A percentile compares a stretch with the other conserved stretches of the same genome.
Evolutionary conservation across 1,139 yeast genomes (phyloP).

Genomic region (Suhomyces yuchorum): DNA sequence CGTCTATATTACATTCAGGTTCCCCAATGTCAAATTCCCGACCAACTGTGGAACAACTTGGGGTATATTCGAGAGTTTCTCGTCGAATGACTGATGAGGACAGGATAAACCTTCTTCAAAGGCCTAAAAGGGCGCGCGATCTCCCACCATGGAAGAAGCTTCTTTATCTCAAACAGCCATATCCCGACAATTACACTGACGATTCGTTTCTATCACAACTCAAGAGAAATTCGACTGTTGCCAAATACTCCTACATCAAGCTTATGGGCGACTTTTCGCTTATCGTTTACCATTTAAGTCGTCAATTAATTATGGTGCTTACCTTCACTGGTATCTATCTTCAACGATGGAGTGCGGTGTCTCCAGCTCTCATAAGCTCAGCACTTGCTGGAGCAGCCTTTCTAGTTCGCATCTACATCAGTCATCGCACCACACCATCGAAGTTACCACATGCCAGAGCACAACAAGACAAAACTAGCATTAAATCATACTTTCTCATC

Average conservation of each 20-base stretch:
- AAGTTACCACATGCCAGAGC: slow-evolving; percentile 12
- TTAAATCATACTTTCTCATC: slow-evolving; percentile 68
- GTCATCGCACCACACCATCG: slow-evolving; percentile 19
- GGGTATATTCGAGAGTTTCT: not conserved
- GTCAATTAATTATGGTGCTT: slow-evolving; percentile 59
- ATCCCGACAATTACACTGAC: slow-evolving; percentile 91
- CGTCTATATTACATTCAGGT: not conserved
- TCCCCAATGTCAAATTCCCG: not conserved
- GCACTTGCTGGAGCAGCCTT: slow-evolving; percentile 32
- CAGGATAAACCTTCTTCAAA: not conserved
- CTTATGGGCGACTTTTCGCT: slow-evolving; percentile 69
- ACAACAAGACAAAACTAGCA: slow-evolving; percentile 22
- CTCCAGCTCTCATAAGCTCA: slow-evolving; percentile 35
- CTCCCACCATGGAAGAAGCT: slow-evolving; percentile 71
- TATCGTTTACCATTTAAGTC: slow-evolving; percentile 65
- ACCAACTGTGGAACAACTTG: not conserved
- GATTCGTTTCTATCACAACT: slow-evolving; percentile 75
- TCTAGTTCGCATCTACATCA: slow-evolving; percentile 11
- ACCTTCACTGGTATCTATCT: slow-evolving; percentile 62
- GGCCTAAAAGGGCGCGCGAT: not conserved
- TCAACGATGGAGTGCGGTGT: slow-evolving; percentile 45
- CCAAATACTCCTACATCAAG: slow-evolving; percentile 62
- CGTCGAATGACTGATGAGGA: not conserved
- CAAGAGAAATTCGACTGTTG: slow-evolving; percentile 74
- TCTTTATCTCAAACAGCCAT: slow-evolving; percentile 84